phyloP scores from a whole-genome alignment of 306 rosid genomes.

The Canavalia ensiformis region DNA sequence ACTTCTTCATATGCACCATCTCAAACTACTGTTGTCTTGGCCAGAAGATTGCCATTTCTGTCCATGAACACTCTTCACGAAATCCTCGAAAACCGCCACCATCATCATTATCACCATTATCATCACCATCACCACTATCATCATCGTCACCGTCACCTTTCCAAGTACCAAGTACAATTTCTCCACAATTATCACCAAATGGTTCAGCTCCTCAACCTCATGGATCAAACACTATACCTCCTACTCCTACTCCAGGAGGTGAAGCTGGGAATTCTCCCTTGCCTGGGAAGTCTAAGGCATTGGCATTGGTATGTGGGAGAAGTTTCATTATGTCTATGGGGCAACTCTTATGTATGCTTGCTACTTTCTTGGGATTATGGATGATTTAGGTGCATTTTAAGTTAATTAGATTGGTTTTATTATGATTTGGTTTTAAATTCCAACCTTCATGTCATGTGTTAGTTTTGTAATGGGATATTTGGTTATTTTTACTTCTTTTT shows the following conservation, averaged over 20 bases:
- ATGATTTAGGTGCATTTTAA: conserved; percentile 37
- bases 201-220: conserved; percentile 28
- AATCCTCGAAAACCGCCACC: conserved; percentile 44
- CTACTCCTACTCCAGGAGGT: not conserved
- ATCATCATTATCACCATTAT: not conserved
- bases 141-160: conserved; percentile 39
- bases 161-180: not conserved
- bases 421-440: conserved; percentile 35
- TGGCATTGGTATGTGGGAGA: conserved; percentile 16
- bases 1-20: conserved; percentile 52
- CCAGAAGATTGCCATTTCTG: conserved; percentile 44
- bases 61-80: conserved; percentile 22
- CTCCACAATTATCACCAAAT: conserved; percentile 44
- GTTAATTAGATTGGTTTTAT: conserved; percentile 26
- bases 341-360: conserved; percentile 18
- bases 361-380: conserved; percentile 43
- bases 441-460: conserved; percentile 2
- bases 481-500: conserved; percentile 12
- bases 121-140: conserved; percentile 30
- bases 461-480: conserved; percentile 21
- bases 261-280: conserved; percentile 35
- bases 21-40: conserved; percentile 54
- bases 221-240: conserved; percentile 21
- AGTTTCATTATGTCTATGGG: not conserved
- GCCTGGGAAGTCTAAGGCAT: conserved; percentile 42